Evolutionary conservation across 2,329 filamentous ascomycete genomes (phyloP), one percentile per base, ranked within the genome.

Genomic region (Chaetomium sp.): DNA sequence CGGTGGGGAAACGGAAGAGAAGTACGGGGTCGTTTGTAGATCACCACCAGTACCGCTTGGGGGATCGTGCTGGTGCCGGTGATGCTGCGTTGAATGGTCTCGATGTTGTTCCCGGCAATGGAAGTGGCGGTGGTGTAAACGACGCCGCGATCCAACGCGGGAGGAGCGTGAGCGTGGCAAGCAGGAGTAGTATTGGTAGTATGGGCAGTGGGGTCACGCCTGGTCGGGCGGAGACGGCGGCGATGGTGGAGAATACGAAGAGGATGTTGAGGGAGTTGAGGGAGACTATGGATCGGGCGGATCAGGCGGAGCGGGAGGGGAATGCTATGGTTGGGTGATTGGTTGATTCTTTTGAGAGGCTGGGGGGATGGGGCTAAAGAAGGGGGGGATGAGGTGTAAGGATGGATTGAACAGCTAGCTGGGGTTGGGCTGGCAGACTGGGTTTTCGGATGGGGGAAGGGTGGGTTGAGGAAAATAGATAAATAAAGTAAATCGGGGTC

Each of bases 221-320:
- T 6, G 55, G 52, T 5, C 54, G 54, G 52, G 52, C 55, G 40
- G 59, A 62, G 51, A 62, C 60, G 42, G 52, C 34, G 11, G 57
- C 57, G n/a, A 62, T 61, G 57, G 60, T 64, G 54, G 59, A 58
- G 57, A 53, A 62, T 19, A 62, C 60, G 37, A 57, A 58, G 57
- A 52, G 58, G 43, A 65, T 65, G 64, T 33, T 66, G 47, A 55
- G 59, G 49, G 64, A 66, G 56, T 35, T 65, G 56, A 61, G 58
- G 42, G 62, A 65, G 56, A 57, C 51, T 7, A 64, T 66, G 63
- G 64, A 66, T 41, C 52, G 47, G 55, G 41, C 60, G 57, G 63
- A 65, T 38, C 50, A 53, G 46, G 60, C 64, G 7, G 60, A 58
- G 52, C 12, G 27, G 32, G 11, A 32, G 14, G 37, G 45, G 34